Evolutionary conservation across 2,329 filamentous ascomycete genomes (phyloP).

Genomic region (Pseudofabraea citricarpa): DNA sequence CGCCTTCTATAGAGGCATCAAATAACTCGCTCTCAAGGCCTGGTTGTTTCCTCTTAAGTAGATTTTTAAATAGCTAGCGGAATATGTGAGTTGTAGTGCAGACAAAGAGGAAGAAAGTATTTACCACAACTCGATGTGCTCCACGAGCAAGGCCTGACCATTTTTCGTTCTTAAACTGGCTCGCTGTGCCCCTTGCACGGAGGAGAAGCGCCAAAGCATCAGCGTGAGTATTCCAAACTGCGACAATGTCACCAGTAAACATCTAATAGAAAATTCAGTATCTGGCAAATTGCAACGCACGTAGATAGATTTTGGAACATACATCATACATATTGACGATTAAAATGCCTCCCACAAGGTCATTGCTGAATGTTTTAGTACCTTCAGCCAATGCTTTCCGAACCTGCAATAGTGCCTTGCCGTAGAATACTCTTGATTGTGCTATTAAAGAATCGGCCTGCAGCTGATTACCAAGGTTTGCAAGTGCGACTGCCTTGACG

Average conservation of each 20-base stretch:
- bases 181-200: background rate
- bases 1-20: background rate
- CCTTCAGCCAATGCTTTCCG: background rate
- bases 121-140: conserved; percentile 2
- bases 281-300: no score
- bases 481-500: conserved; percentile 1
- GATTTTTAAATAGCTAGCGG: conserved; percentile 1
- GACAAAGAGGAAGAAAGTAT: background rate
- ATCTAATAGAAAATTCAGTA: no score
- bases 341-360: background rate
- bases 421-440: background rate
- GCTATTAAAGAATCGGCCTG: background rate
- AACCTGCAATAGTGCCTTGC: background rate
- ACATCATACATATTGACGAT: conserved; percentile 4
- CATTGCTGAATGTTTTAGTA: background rate
- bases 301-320: no score
- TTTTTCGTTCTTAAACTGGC: background rate
- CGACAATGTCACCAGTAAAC: background rate
- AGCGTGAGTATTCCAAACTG: background rate
- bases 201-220: conserved; percentile 1
- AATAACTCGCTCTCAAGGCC: background rate
- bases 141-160: background rate
- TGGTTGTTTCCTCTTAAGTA: conserved; percentile 1
- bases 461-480: conserved; percentile 3
- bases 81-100: background rate